These are phyloP conservation scores for Eucalyptus pauciflora DNA, from an alignment of 345 rosid species.

Conservation along the genomic window DNA sequence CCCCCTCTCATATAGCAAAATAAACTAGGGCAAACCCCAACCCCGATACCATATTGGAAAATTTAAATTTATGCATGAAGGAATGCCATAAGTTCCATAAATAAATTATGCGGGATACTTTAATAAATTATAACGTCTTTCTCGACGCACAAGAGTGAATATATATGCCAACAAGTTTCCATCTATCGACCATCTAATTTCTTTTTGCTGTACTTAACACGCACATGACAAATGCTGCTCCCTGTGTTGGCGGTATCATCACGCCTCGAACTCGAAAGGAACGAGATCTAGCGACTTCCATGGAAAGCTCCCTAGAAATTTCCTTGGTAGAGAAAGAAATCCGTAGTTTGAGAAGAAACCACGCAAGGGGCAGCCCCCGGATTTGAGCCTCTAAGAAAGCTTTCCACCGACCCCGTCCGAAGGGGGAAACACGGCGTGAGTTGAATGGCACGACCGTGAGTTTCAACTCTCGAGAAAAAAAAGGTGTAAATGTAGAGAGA, in stretches of 20 bases:
- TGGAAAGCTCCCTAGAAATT: neutral
- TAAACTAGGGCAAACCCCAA: neutral
- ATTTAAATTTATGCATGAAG: neutral
- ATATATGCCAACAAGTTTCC: neutral
- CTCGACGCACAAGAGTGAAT: neutral
- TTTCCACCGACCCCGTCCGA: neutral
- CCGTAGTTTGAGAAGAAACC: neutral
- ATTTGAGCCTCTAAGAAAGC: neutral
- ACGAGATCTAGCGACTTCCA: neutral
- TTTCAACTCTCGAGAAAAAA: neutral
- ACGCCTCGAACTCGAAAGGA: neutral
- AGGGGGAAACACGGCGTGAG: neutral
- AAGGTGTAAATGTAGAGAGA: neutral
- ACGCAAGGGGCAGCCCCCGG: neutral
- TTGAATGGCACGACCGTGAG: neutral
- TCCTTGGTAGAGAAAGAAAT: neutral
- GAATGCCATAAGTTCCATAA: fast-evolving
- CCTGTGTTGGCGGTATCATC: neutral
- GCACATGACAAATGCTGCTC: neutral
- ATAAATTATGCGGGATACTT: neutral
- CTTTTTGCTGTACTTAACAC: neutral
- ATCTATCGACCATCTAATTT: neutral
- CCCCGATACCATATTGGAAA: neutral
- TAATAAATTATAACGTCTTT: neutral
- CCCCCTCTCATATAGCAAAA: neutral